phyloP scores from a whole-genome alignment of 1,284 basidiomycete genomes.

The Boletus smithii region DNA sequence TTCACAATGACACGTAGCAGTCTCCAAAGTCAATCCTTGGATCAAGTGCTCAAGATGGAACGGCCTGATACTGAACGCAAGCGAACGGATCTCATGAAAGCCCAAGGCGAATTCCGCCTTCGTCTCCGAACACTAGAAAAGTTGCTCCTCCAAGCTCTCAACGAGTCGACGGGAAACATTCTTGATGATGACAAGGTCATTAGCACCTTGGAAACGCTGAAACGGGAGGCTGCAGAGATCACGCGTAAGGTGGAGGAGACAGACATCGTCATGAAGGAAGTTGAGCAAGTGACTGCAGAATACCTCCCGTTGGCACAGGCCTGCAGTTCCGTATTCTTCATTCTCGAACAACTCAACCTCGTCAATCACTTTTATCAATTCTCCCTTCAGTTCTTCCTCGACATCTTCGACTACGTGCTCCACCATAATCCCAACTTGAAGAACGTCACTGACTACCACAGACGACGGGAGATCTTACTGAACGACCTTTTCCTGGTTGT shows the following conservation, averaged over 20 bases:
- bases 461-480: slow-evolving; percentile 80
- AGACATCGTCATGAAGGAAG: slow-evolving; percentile 92
- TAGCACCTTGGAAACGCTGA: slow-evolving; percentile 93
- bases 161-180: slow-evolving; percentile 96
- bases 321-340: slow-evolving; percentile 96
- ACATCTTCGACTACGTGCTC: slow-evolving; percentile 95
- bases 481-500: slow-evolving; percentile 90
- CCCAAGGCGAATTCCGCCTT: slow-evolving; percentile 96
- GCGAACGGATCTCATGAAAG: slow-evolving; percentile 96
- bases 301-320: slow-evolving; percentile 95
- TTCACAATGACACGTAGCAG: slow-evolving; percentile 99
- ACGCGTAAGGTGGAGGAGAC: slow-evolving; percentile 97
- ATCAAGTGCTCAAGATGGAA: slow-evolving; percentile 96
- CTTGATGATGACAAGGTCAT: slow-evolving; percentile 99
- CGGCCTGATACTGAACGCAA: slow-evolving; percentile 96
- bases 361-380: slow-evolving; percentile 99
- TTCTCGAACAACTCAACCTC: slow-evolving; percentile 89
- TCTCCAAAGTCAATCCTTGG: slow-evolving; percentile 95
- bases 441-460: slow-evolving; percentile 70
- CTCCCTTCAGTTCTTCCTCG: slow-evolving; percentile 95
- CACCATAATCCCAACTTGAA: slow-evolving; percentile 88
- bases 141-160: slow-evolving; percentile 90
- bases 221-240: slow-evolving; percentile 96
- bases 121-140: slow-evolving; percentile 92
- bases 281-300: slow-evolving; percentile 92